Conservation (phyloP, 2,329 filamentous ascomycete species). For the Colletotrichum sp. region DNA sequence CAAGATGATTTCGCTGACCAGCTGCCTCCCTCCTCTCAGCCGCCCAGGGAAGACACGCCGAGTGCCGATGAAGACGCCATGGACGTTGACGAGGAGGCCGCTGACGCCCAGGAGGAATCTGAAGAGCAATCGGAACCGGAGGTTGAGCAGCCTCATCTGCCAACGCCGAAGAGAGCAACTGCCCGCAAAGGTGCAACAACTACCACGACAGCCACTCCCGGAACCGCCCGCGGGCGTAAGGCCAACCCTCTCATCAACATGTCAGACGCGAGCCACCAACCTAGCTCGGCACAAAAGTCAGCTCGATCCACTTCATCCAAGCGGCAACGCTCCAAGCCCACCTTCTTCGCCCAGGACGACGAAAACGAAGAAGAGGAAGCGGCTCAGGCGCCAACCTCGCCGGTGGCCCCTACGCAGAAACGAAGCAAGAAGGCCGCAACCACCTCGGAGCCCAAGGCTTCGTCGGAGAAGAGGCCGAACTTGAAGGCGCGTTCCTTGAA, state of each 20-base stretch:
- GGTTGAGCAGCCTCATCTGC: not conserved
- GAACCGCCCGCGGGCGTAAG: not conserved
- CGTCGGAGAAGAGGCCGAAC: not conserved
- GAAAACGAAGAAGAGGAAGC: constrained; percentile 7
- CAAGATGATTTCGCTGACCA: not conserved
- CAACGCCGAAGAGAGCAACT: not conserved
- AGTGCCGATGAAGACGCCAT: constrained; percentile 23
- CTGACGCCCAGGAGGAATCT: not conserved
- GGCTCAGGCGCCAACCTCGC: not conserved
- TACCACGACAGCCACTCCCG: constrained; percentile 26
- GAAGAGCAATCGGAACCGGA: not conserved
- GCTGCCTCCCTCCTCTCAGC: constrained; percentile 10
- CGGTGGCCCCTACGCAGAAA: not conserved
- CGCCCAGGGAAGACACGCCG: not conserved
- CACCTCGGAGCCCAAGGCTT: not conserved
- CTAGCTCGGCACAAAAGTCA: constrained; percentile 11
- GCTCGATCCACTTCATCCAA: constrained; percentile 43
- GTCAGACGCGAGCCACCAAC: constrained; percentile 16
- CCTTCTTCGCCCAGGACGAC: constrained; percentile 42
- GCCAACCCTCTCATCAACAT: constrained; percentile 4
- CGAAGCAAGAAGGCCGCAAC: not conserved
- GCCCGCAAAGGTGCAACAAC: constrained; percentile 37
- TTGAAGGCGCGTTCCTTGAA: not conserved
- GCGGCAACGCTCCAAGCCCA: constrained; percentile 43
- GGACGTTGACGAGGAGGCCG: constrained; percentile 25